Conservation (phyloP, 2,329 filamentous ascomycete species). For the Ophiostoma quercus region DNA sequence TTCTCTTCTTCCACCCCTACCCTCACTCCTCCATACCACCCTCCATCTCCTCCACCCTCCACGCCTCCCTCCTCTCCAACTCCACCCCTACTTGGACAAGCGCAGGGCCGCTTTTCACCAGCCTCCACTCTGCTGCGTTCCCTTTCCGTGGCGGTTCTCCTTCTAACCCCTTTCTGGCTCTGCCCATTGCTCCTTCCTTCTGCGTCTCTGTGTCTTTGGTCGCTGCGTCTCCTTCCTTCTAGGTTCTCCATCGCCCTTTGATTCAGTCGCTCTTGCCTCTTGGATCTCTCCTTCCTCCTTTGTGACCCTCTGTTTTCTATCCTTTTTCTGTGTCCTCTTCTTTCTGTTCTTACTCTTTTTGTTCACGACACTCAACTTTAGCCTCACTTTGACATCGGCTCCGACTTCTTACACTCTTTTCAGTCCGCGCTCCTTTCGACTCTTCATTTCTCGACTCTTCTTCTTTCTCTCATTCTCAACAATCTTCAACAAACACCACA, state of each 20-base stretch:
- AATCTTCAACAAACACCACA: conserved; percentile 32
- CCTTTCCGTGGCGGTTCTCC: neutral
- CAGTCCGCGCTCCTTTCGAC: neutral
- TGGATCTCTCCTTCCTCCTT: neutral
- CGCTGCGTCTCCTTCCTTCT: neutral
- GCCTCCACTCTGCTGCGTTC: conserved; percentile 3
- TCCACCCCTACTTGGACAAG: conserved; percentile 8
- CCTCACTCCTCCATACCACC: neutral
- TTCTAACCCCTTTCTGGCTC: conserved; percentile 16
- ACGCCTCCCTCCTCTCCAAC: conserved; percentile 9
- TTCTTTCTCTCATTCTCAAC: conserved; percentile 15
- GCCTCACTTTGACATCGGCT: conserved; percentile 5
- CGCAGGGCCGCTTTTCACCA: conserved; percentile 12
- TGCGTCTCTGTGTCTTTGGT: neutral
- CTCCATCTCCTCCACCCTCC: neutral
- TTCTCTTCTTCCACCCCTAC: conserved; percentile 2
- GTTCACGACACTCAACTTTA: conserved; percentile 1
- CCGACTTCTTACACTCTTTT: conserved; percentile 18
- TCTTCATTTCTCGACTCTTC: neutral
- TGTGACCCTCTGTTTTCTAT: conserved; percentile 12
- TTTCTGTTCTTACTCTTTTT: neutral
- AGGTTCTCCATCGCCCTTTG: neutral
- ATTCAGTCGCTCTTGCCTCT: neutral
- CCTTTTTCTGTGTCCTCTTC: neutral
- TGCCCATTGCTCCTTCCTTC: conserved; percentile 2